Base-by-base conservation (phyloP, 306 rosid genomes). In the Morella rubra region DNA sequence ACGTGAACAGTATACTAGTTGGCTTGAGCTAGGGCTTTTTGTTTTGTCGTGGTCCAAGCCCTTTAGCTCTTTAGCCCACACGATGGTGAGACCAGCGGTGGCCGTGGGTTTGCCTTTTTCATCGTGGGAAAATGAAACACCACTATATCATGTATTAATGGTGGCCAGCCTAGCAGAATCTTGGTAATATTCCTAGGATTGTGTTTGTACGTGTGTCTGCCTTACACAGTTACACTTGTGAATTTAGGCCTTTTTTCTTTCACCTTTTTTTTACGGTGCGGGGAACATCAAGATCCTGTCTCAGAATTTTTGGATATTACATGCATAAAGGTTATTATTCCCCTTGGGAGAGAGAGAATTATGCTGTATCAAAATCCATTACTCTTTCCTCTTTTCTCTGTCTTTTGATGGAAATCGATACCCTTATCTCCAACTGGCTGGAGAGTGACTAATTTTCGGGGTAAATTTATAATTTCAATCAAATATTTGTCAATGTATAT, bases 141-240 rank as follows among this genome's bases (percentile, higher is more conserved):
- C 69, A 69, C 52, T 69, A 19, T 64, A 24, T 45, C 62, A 62
- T 51, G 53, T 56, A 76, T 76, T 27, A 27, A 32, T 87, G 84
- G 70, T 27, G 68, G 72, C 90, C 88, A 88, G 86, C 85, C 85
- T 74, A 73, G 89, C 86, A 76, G 86, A 85, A 86, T 80, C 75
- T 85, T 65, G 53, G 93, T 58, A 49, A 85, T 83, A 84, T 86
- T 85, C 89, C 62, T 7, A 16, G 32, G 22, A 44, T 71, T 61
- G 12, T 14, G 74, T 80, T 56, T 77, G 69, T 53, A 32, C 79
- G 24, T 70, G 40, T 80, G 46, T 18, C 15, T 7, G 44, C 13
- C 13, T 76, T 47, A 83, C 37, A 32, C 37, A 32, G 37, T 32
- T 32, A 32, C 85, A 83, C 69, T 75, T 69, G 77, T 79, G 44